Evolutionary conservation across 768 basidiomycete species (phyloP).

Genomic region (Lactarius psammicola): DNA sequence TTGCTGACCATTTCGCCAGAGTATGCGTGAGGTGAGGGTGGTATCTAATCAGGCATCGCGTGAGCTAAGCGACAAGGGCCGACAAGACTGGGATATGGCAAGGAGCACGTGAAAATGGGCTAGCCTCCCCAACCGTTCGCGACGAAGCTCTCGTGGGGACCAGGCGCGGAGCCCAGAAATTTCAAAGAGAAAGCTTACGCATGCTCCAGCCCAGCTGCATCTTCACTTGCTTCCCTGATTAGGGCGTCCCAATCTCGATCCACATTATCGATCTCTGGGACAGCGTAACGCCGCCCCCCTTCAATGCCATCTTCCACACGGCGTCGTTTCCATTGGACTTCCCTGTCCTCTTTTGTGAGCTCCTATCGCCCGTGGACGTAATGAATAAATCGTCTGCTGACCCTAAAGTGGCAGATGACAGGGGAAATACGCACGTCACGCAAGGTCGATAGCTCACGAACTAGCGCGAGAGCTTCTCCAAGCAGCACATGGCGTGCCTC

Average conservation of each 20-base stretch:
- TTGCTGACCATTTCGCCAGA: constrained; percentile 91
- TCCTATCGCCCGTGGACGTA: constrained; percentile 24
- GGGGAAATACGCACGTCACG: constrained; percentile 53
- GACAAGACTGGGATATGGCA: background rate
- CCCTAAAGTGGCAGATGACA: constrained; percentile 12
- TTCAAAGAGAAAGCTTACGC: constrained; percentile 36
- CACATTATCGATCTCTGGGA: constrained; percentile 26
- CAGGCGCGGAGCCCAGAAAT: constrained; percentile 7
- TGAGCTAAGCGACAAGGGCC: constrained; percentile 15
- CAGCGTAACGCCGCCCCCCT: constrained; percentile 17
- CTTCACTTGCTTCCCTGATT: constrained; percentile 26
- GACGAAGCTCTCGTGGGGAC: constrained; percentile 6
- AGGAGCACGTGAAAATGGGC: constrained; percentile 33
- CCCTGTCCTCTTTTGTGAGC: constrained; percentile 16
- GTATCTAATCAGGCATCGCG: constrained; percentile 38
- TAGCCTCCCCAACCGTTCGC: background rate
- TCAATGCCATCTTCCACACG: constrained; percentile 20
- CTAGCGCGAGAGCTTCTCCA: constrained; percentile 56
- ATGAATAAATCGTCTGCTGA: constrained; percentile 11
- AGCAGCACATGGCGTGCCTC: constrained; percentile 53
- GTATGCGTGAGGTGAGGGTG: constrained; percentile 76
- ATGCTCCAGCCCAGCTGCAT: constrained; percentile 25
- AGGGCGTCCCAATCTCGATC: constrained; percentile 26
- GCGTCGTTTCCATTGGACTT: constrained; percentile 26
- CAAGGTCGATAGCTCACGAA: constrained; percentile 64